These are phyloP conservation scores for Hippophae gyantsensis DNA, from an alignment of 306 rosid genomes.

Conservation along the genomic window DNA sequence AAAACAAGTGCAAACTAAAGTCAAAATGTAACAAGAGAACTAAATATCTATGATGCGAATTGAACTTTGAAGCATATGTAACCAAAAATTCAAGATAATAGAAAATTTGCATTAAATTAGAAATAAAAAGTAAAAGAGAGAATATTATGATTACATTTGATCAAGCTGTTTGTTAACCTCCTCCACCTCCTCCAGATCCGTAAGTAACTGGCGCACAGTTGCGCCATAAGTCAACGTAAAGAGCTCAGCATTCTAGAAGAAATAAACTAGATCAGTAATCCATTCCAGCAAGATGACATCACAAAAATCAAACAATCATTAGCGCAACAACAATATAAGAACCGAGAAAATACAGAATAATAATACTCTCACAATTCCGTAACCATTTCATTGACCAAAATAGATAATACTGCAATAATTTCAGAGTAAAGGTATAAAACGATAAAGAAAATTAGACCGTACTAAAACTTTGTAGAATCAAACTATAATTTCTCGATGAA, in stretches of 20 bases:
- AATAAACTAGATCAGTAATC: not conserved
- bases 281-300: not conserved
- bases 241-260: slow-evolving; percentile 77
- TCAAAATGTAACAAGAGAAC: too few species aligned
- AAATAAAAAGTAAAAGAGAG: too few species aligned
- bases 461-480: not conserved
- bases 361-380: not conserved
- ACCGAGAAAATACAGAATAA: not conserved
- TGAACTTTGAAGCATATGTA: too few species aligned
- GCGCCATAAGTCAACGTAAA: slow-evolving; percentile 99
- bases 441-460: not conserved
- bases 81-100: too few species aligned
- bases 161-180: slow-evolving; percentile 98
- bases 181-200: slow-evolving; percentile 96
- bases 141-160: slow-evolving; percentile 17
- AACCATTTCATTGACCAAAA: too few species aligned
- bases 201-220: slow-evolving; percentile 89
- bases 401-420: not conserved
- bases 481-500: too few species aligned
- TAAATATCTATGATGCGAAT: too few species aligned
- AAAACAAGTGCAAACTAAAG: too few species aligned
- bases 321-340: not conserved
- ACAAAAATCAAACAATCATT: not conserved
- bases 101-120: too few species aligned
- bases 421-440: not conserved